A percentile compares a stretch with the other conserved stretches of the same genome.
Conservation (phyloP, 2,329 filamentous ascomycete genomes). For the Phyllosticta citriasiana region DNA sequence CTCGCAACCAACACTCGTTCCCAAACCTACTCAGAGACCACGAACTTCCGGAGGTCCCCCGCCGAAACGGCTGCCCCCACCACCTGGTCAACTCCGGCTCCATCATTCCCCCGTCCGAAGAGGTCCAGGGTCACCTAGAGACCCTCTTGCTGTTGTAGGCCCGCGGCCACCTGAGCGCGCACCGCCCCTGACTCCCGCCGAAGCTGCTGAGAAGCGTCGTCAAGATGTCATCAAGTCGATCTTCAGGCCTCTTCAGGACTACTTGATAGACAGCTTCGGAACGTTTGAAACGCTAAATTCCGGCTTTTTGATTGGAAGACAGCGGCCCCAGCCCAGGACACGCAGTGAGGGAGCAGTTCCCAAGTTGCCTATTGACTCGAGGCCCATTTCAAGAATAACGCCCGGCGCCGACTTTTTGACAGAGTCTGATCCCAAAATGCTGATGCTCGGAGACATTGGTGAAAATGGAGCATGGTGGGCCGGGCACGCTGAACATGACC, state of each 20-base stretch:
- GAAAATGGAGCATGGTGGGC: slow-evolving; percentile 82
- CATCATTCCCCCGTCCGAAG: background rate
- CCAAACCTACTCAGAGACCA: slow-evolving; percentile 1
- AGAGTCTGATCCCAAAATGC: slow-evolving; percentile 56
- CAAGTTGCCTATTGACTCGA: background rate
- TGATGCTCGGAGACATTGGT: slow-evolving; percentile 64
- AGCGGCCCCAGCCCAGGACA: slow-evolving; percentile 25
- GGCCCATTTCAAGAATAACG: background rate
- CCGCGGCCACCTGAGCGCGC: background rate
- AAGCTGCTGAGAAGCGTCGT: slow-evolving; percentile 18
- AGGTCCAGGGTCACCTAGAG: slow-evolving; percentile 4
- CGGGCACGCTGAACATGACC: slow-evolving; percentile 33
- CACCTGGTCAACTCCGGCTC: background rate
- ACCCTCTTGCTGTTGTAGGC: background rate
- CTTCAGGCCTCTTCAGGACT: slow-evolving; percentile 70
- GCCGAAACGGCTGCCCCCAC: background rate
- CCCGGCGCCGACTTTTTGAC: background rate
- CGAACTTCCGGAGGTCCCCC: background rate
- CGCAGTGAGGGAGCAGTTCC: slow-evolving; percentile 35
- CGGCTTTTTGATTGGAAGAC: slow-evolving; percentile 55
- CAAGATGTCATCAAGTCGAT: slow-evolving; percentile 44
- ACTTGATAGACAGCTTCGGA: slow-evolving; percentile 59
- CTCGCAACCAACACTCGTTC: background rate
- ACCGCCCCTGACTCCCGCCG: slow-evolving; percentile 15
- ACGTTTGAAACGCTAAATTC: slow-evolving; percentile 63